Base-by-base conservation (phyloP, 345 rosid genomes). In the Schrenkiella parvula region DNA sequence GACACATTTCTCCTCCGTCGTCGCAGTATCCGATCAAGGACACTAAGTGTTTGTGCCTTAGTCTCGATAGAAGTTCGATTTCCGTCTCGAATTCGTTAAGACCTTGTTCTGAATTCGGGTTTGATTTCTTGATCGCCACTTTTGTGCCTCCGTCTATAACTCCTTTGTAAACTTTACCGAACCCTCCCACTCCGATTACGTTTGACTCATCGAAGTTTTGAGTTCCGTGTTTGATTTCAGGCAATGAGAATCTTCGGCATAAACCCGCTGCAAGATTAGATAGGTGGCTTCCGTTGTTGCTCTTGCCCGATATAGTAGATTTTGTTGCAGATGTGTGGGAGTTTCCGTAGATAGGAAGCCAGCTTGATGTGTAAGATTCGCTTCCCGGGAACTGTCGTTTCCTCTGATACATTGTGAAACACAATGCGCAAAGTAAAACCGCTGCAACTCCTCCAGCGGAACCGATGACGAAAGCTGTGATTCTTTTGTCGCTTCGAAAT, bases 41-140 rank as follows among this genome's bases (percentile, higher is more conserved):
- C 13, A 91, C 99, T 56, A 91, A 78, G 74, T 95, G 97, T 80
- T 91, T 95, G 85, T 91, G 97, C 61, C 97, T 80, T 70, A 95
- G 34, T 79, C 91, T 85, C 0, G 95, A 95, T 51, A 95, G 93
- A 87, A 95, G 89, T 71, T 88, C 95, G 8, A 95, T 84, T 72
- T 91, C 93, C 0, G 96, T 91, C 75, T 81, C 79, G 82, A 95
- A 91, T 70, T 91, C 98, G 42, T 88, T 80, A 1, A 95, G 81
- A 15, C 98, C 93, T 62, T 95, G 98, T 64, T 91, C 91, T 9
- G 96, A 95, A 14, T 85, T 78, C 0, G 93, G 96, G 76, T 95
- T 91, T 42, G 98, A 89, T 66, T 89, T 80, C 72, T 95, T 95
- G 47, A 95, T 85, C 3, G 99, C 97, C 2, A 89, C 98, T 72